Evolutionary conservation across 1,284 basidiomycete genomes (phyloP).

Genomic region (Agaricales sp.): DNA sequence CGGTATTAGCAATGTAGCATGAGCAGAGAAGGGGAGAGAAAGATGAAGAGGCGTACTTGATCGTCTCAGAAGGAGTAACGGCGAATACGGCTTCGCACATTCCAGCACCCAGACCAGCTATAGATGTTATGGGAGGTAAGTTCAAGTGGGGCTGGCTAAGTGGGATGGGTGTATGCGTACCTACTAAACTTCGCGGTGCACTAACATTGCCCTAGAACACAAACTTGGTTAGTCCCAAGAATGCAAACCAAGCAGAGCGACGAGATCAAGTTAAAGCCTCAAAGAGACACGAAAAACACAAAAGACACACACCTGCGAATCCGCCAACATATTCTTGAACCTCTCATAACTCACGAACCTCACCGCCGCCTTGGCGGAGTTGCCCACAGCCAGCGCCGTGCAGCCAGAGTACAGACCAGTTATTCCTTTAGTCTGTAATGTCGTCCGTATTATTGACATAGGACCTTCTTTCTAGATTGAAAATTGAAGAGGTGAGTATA

Average conservation of each 20-base stretch:
- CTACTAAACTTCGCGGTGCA: constrained; percentile 74
- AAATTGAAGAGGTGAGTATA: background rate
- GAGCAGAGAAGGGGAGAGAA: constrained; percentile 1
- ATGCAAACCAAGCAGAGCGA: constrained; percentile 1
- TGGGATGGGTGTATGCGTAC: constrained; percentile 28
- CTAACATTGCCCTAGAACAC: constrained; percentile 74
- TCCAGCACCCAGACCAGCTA: constrained; percentile 90
- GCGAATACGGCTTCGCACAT: constrained; percentile 92
- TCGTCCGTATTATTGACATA: constrained; percentile 58
- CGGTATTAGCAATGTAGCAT: constrained; percentile 1
- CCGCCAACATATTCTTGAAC: constrained; percentile 81
- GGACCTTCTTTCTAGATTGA: constrained; percentile 49
- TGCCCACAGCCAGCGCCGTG: constrained; percentile 81
- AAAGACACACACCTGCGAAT: constrained; percentile 53
- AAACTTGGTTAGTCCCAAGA: too few species aligned
- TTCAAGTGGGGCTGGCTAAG: background rate
- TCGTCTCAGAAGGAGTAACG: constrained; percentile 96
- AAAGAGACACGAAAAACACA: too few species aligned
- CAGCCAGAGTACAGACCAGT: constrained; percentile 81
- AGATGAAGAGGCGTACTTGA: constrained; percentile 60
- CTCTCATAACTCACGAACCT: constrained; percentile 93
- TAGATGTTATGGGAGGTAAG: constrained; percentile 5
- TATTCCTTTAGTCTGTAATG: constrained; percentile 64
- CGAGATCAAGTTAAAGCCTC: too few species aligned
- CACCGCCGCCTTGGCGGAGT: constrained; percentile 87